Base-by-base conservation (phyloP, 108 stramenopile species). In the Tribonema minus region DNA sequence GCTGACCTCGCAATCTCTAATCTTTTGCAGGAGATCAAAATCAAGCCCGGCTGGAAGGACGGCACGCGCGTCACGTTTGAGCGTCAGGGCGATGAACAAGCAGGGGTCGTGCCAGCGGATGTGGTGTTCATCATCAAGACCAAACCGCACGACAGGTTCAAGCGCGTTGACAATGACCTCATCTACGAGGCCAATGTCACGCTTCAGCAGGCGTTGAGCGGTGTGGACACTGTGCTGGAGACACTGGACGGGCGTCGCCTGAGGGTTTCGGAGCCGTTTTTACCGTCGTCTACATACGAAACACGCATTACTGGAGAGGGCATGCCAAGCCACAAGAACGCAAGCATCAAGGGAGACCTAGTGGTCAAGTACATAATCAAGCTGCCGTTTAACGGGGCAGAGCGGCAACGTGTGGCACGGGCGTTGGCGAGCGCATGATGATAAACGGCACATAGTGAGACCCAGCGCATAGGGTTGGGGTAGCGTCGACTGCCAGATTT, bases 51-150 rank as follows among this genome's bases (percentile, higher is more conserved):
- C 1, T 92, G 92, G 92, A 86, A 89, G 41, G 89, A 95, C 79
- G 90, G 92, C 70, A 90, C 95, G 58, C 93, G 91, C 67, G 90
- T 99, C 82, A 91, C 92, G 28, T 96, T 97, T 70, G 71, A 87
- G 33, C 86, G 87, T 15, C 96, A 95, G 91, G 94, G 92, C 0
- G 95, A 97, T 67, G 95, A 99, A n/a, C 20, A 54, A 54, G 20
- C 46, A 54, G 46, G 46, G n/a, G n/a, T n/a, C 46, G 46, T 20
- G 20, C 46, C 46, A 54, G 15, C 94, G n/a, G 96, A 99, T 84
- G 84, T 99, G 37, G 90, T 97, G 71, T 99, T 99, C 70, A 89
- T 99, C 65, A 81, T 99, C 58, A 92, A 94, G 80, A 93, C 96
- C 69, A 95, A 96, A 85, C 93, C 92, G 34, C 95, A 97, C 81